Base-by-base conservation (phyloP, 257 asterid species). In the Capsicum baccatum region DNA sequence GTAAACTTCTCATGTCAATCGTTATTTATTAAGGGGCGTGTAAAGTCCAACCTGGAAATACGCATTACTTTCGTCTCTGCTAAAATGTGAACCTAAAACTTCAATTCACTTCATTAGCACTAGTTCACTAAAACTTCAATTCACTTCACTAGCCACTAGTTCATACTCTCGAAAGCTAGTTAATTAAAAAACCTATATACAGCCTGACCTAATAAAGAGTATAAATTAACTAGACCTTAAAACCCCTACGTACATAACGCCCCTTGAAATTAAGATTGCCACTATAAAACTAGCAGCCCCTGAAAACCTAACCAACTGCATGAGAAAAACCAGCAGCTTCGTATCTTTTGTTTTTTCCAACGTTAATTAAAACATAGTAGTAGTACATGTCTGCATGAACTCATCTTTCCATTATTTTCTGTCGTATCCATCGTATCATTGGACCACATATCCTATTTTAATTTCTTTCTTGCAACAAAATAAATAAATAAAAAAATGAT, bases 271-370 rank as follows among this genome's bases (percentile, higher is more conserved):
- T 83, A 47, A 35, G 17, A 11, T n/a, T 33, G 48, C 64, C 26
- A 63, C 52, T 44, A 26, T 26, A 37, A 89, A 89, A 88, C 86
- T 81, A 88, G 63, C 91, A 50, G 58, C 89, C 85, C 83, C 42
- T 60, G n/a, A 47, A 47, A 81, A 83, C 81, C 86, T 80, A 86
- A 39, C 19, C 66, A 67, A 66, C 63, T 82, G 79, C 84, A 9
- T 84, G 84, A 60, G 59, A 42, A 76, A 89, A 84, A 88, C 90
- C 88, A 89, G 86, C 88, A 84, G 80, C 87, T 35, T 82, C 60
- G 68, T 68, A 69, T 67, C 63, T 15, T 21, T 42, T 3, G 0
- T 8, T 64, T 16, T 79, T 56, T 56, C 58, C 69, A 57, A 82
- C 79, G 74, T 50, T 67, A 50, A 67, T 66, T 35, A 66, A 82